Conservation (phyloP, 192 early-diverging fungal species). For the Ramicandelaber brevisporus region DNA sequence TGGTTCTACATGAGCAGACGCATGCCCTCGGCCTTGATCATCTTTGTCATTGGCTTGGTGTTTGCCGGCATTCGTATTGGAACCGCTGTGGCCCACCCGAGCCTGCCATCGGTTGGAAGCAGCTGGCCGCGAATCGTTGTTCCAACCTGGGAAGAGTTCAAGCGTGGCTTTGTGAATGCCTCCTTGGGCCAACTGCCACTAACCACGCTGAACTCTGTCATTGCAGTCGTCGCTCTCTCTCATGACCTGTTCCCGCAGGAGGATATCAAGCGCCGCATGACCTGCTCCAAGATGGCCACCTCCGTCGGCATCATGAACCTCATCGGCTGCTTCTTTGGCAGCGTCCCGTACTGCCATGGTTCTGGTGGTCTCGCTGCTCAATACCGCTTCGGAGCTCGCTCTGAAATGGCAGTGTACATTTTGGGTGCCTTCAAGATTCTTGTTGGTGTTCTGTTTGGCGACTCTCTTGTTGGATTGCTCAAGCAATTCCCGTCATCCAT, state of each 20-base stretch:
- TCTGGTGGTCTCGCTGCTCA: slow-evolving; percentile 85
- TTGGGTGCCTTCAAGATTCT: slow-evolving; percentile 56
- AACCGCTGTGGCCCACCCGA: slow-evolving; percentile 10
- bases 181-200: slow-evolving; percentile 70
- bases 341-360: slow-evolving; percentile 58
- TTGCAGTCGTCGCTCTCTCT: slow-evolving; percentile 46
- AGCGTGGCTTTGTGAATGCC: slow-evolving; percentile 46
- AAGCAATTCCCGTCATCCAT: slow-evolving; percentile 45
- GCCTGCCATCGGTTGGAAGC: slow-evolving; percentile 16
- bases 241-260: slow-evolving; percentile 60
- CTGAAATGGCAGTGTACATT: slow-evolving; percentile 48
- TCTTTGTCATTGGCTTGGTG: slow-evolving; percentile 42
- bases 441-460: slow-evolving; percentile 58
- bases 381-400: slow-evolving; percentile 77
- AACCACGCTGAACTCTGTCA: slow-evolving; percentile 64
- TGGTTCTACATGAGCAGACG: slow-evolving; percentile 31
- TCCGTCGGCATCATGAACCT: slow-evolving; percentile 60
- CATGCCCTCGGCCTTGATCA: slow-evolving; percentile 36
- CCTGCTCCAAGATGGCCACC: slow-evolving; percentile 21
- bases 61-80: slow-evolving; percentile 32
- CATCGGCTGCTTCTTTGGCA: slow-evolving; percentile 47
- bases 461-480: slow-evolving; percentile 44
- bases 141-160: slow-evolving; percentile 36
- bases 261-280: slow-evolving; percentile 11
- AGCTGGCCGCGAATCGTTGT: slow-evolving; percentile 29